phyloP scores from a whole-genome alignment of 2,329 filamentous ascomycete genomes.

The Cladophialophora chaetospira region DNA sequence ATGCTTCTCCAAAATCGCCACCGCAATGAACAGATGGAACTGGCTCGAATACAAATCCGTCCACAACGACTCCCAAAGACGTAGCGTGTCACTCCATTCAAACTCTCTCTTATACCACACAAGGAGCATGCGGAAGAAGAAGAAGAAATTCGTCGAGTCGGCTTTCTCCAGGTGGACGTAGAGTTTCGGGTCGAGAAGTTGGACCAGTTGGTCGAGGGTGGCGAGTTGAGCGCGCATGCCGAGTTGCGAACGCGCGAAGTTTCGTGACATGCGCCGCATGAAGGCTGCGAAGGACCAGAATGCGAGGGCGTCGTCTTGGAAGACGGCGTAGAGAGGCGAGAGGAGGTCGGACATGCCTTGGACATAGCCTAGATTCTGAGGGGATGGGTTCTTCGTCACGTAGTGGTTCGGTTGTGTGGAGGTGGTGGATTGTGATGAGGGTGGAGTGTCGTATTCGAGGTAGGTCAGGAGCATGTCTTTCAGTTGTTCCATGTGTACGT shows the following conservation, averaged over 20 bases:
- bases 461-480: constrained; percentile 99
- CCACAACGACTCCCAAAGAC: constrained; percentile 92
- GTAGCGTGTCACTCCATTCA: constrained; percentile 79
- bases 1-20: constrained; percentile 94
- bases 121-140: constrained; percentile 95
- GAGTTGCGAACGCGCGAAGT: constrained; percentile 92
- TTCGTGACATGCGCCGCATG: constrained; percentile 97
- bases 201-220: constrained; percentile 89
- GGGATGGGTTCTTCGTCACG: constrained; percentile 29
- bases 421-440: constrained; percentile 17
- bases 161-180: constrained; percentile 86
- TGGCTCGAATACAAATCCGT: constrained; percentile 86
- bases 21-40: constrained; percentile 91
- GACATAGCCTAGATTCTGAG: constrained; percentile 85
- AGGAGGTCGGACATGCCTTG: constrained; percentile 98
- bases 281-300: constrained; percentile 97
- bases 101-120: constrained; percentile 99
- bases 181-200: constrained; percentile 93
- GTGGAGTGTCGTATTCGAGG: constrained; percentile 80
- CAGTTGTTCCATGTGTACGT: constrained; percentile 97
- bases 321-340: constrained; percentile 92
- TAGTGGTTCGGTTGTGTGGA: constrained; percentile 18
- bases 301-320: constrained; percentile 94
- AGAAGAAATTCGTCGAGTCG: constrained; percentile 98
- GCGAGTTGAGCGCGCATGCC: constrained; percentile 92